Evolutionary conservation across 2,329 filamentous ascomycete genomes (phyloP).

Genomic region (Colletotrichum godetiae): DNA sequence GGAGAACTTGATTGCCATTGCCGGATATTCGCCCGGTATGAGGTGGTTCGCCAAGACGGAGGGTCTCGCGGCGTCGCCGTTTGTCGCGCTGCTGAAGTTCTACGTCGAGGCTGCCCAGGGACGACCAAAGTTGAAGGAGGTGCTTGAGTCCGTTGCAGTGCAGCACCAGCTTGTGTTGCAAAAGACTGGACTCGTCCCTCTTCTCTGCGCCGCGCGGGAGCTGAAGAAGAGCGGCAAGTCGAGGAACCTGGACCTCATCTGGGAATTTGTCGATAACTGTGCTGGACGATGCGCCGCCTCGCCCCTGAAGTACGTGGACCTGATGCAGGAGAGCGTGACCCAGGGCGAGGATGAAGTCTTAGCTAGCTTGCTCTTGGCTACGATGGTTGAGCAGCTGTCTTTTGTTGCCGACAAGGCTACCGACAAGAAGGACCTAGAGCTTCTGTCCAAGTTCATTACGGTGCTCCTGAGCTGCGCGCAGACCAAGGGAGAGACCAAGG

Average conservation of each 20-base stretch:
- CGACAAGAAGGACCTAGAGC: constrained; percentile 53
- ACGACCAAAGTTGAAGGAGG: constrained; percentile 41
- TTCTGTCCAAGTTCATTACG: constrained; percentile 69
- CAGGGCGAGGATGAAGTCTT: constrained; percentile 46
- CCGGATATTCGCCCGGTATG: constrained; percentile 84
- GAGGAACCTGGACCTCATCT: constrained; percentile 58
- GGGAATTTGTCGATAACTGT: constrained; percentile 86
- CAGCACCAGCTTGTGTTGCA: constrained; percentile 75
- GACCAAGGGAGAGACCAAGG: constrained; percentile 57
- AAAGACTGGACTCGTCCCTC: constrained; percentile 58
- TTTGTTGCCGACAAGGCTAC: constrained; percentile 68
- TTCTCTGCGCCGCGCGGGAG: constrained; percentile 54
- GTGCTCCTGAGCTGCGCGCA: constrained; percentile 66
- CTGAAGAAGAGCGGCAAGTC: constrained; percentile 31
- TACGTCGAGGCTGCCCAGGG: constrained; percentile 26
- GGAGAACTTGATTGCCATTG: constrained; percentile 84
- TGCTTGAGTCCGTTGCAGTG: constrained; percentile 70
- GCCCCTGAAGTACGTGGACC: constrained; percentile 86
- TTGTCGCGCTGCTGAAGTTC: constrained; percentile 74
- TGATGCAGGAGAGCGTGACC: constrained; percentile 64
- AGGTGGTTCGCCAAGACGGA: constrained; percentile 87
- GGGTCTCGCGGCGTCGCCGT: constrained; percentile 73
- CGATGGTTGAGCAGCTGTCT: constrained; percentile 81
- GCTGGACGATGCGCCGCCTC: constrained; percentile 78
- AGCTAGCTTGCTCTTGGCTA: constrained; percentile 74